Conservation (phyloP, 2,329 filamentous ascomycete genomes). For the Penicillium rolfsii region DNA sequence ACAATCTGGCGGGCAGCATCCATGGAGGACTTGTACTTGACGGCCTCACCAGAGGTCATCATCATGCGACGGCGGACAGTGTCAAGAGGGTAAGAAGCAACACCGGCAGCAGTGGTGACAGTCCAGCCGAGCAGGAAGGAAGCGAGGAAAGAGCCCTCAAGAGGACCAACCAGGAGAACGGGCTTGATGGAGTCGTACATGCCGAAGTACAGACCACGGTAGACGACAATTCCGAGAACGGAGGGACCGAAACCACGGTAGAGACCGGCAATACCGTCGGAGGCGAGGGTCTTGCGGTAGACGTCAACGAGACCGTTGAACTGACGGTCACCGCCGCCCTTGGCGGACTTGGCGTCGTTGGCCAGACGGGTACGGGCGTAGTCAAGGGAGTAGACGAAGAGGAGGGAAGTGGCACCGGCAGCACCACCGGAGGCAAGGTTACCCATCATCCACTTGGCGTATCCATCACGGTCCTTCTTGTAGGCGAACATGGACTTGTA, state of each 20-base stretch:
- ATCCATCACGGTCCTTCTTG: slow-evolving; percentile 99
- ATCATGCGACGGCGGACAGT: slow-evolving; percentile 99
- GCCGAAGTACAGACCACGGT: slow-evolving; percentile 99
- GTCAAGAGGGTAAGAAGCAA: slow-evolving; percentile 99
- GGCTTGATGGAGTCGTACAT: slow-evolving; percentile 99
- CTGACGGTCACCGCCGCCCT: slow-evolving; percentile 92
- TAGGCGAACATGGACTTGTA: slow-evolving; percentile 99
- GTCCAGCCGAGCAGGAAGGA: slow-evolving; percentile 98
- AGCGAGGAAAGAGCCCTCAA: slow-evolving; percentile 98
- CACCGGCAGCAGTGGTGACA: slow-evolving; percentile 99
- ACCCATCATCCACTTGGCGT: slow-evolving; percentile 98
- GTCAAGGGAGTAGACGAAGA: slow-evolving; percentile 99
- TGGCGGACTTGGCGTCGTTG: slow-evolving; percentile 99
- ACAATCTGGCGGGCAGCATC: slow-evolving; percentile 97
- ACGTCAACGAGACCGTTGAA: slow-evolving; percentile 99
- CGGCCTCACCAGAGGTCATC: slow-evolving; percentile 95
- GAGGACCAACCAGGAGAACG: slow-evolving; percentile 84
- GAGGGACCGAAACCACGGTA: slow-evolving; percentile 99
- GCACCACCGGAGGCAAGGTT: slow-evolving; percentile 99
- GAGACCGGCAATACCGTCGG: slow-evolving; percentile 98
- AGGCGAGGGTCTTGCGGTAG: slow-evolving; percentile 99
- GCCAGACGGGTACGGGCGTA: slow-evolving; percentile 99
- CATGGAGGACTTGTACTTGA: slow-evolving; percentile 98
- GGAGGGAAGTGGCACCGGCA: slow-evolving; percentile 98
- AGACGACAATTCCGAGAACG: slow-evolving; percentile 98